phyloP scores from a whole-genome alignment of 768 basidiomycete species.

The Suillus discolor region DNA sequence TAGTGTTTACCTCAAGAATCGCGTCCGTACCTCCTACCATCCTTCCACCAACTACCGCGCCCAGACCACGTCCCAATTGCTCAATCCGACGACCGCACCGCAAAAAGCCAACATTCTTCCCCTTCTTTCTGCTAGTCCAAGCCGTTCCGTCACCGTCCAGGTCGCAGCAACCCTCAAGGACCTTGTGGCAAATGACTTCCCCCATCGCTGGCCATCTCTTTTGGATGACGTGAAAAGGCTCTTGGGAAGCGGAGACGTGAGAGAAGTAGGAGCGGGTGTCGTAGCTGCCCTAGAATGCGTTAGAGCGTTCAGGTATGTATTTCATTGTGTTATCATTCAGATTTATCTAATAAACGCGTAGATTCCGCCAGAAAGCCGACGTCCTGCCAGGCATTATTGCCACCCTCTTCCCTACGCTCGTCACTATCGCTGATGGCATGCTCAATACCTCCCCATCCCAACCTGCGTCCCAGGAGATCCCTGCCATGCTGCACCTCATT shows the following conservation, averaged over 20 bases:
- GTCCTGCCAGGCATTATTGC: constrained; percentile 59
- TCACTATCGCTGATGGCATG: constrained; percentile 72
- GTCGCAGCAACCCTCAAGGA: constrained; percentile 74
- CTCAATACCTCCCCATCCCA: constrained; percentile 60
- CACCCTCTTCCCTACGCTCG: constrained; percentile 74
- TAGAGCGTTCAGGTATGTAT: constrained; percentile 48
- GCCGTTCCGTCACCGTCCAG: constrained; percentile 71
- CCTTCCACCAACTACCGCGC: constrained; percentile 40
- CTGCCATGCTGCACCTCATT: constrained; percentile 82
- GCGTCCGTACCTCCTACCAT: constrained; percentile 71
- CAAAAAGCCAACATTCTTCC: constrained; percentile 65
- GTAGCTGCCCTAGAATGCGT: constrained; percentile 77
- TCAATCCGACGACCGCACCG: constrained; percentile 67
- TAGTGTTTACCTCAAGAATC: constrained; percentile 90
- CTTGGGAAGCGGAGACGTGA: constrained; percentile 62
- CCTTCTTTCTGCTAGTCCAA: constrained; percentile 68
- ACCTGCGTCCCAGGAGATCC: constrained; percentile 64
- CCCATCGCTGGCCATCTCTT: constrained; percentile 71
- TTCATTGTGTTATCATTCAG: neutral
- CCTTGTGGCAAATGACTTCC: constrained; percentile 77
- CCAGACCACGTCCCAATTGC: constrained; percentile 67
- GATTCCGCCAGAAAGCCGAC: constrained; percentile 70
- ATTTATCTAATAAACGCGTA: constrained; percentile 41
- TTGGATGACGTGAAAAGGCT: constrained; percentile 68
- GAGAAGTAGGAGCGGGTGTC: constrained; percentile 81